Conservation (phyloP, 108 stramenopile genomes). For the Epithemia pelagica region DNA sequence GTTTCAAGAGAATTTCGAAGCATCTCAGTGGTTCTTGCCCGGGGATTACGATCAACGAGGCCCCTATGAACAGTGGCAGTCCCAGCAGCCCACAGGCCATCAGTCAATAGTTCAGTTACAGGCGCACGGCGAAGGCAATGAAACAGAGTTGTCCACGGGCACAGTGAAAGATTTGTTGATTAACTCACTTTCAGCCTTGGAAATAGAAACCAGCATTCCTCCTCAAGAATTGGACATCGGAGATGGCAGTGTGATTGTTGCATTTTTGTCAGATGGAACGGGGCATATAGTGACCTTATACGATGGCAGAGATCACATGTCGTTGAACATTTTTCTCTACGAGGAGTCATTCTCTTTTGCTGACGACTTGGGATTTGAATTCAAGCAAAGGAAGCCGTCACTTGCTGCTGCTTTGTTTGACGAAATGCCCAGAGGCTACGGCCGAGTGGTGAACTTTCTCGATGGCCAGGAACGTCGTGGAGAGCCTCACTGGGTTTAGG, state of each 20-base stretch:
- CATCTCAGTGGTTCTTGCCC: background rate
- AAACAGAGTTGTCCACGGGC: conserved; percentile 8
- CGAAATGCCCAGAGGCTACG: conserved; percentile 42
- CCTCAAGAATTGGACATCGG: background rate
- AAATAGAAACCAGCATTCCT: background rate
- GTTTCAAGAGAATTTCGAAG: background rate
- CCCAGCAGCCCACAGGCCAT: conserved; percentile 49
- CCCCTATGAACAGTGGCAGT: conserved; percentile 48
- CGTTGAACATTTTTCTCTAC: conserved; percentile 35
- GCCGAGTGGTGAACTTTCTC: conserved; percentile 35
- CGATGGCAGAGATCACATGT: conserved; percentile 33
- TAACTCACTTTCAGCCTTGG: background rate
- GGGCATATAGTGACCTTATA: conserved; percentile 18
- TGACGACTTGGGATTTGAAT: background rate
- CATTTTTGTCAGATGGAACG: conserved; percentile 8
- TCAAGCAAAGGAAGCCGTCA: background rate
- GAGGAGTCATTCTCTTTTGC: conserved; percentile 16
- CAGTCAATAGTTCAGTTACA: conserved; percentile 57
- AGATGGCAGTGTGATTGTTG: conserved; percentile 32
- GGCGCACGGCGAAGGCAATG: conserved; percentile 2
- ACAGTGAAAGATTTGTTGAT: background rate
- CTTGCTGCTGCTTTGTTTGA: conserved; percentile 16
- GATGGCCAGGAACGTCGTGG: background rate
- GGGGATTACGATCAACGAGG: conserved; percentile 53
- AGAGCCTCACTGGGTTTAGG: background rate